Percentiles rank a stretch among this genome's conserved stretches.
phyloP scores from a whole-genome alignment of 371 early-diverging fungal species.

The Mortierella sp. region DNA sequence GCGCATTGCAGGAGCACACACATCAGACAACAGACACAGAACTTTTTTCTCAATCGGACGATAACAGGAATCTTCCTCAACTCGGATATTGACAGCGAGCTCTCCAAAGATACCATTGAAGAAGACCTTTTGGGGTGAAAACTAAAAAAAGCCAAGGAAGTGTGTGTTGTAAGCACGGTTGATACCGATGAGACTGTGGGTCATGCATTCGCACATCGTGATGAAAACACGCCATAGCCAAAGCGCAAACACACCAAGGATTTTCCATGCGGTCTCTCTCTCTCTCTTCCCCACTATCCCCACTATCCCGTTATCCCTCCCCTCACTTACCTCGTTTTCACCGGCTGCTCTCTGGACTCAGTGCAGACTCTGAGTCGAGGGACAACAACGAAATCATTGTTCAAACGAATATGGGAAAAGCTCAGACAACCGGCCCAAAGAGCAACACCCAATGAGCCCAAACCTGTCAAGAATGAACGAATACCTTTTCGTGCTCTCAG shows the following conservation, averaged over 20 bases:
- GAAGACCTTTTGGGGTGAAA: neutral
- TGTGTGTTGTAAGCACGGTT: neutral
- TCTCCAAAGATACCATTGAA: too few relatives aligned
- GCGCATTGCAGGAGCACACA: neutral
- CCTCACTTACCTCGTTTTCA: conserved; percentile 3
- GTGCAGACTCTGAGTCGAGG: neutral
- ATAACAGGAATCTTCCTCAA: neutral
- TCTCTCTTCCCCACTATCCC: neutral
- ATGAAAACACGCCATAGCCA: neutral
- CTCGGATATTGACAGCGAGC: neutral
- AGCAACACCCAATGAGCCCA: conserved; percentile 10
- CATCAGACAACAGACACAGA: too few relatives aligned
- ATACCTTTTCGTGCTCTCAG: conserved; percentile 6
- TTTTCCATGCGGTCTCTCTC: neutral
- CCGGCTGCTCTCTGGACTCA: neutral
- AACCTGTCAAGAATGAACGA: neutral
- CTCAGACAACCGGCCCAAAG: conserved; percentile 7
- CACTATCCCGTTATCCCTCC: neutral
- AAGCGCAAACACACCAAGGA: neutral
- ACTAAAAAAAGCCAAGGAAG: neutral
- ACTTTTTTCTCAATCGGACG: neutral
- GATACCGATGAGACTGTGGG: neutral
- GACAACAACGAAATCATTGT: neutral
- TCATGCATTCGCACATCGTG: conserved; percentile 2
- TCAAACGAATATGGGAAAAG: neutral